These are phyloP conservation scores for Pseudophaeomoniella oleicola DNA, from an alignment of 2,329 filamentous ascomycete species.

Conservation along the genomic window DNA sequence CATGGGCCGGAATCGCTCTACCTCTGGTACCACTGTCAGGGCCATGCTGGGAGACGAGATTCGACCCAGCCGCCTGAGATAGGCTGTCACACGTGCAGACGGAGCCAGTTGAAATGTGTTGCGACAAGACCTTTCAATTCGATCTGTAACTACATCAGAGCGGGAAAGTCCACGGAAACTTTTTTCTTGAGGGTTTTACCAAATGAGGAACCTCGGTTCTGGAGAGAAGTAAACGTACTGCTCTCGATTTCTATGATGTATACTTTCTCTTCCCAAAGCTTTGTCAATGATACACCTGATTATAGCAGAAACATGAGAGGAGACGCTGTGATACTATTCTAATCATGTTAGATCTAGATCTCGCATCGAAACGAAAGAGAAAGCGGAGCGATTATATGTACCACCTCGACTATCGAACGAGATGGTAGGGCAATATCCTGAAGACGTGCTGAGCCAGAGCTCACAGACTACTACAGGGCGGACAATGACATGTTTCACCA, in stretches of 20 bases:
- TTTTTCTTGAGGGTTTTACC: constrained; percentile 9
- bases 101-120: too few species aligned
- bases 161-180: too few species aligned
- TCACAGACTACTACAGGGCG: constrained; percentile 38
- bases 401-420: constrained; percentile 9
- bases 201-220: neutral
- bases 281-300: neutral
- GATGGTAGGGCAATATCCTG: constrained; percentile 10
- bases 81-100: constrained; percentile 23
- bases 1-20: constrained; percentile 1
- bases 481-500: constrained; percentile 95
- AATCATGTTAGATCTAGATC: constrained; percentile 7
- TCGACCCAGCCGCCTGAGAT: constrained; percentile 21
- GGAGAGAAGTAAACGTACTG: neutral
- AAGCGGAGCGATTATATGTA: constrained; percentile 10
- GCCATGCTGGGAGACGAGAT: constrained; percentile 22
- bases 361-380: constrained; percentile 10
- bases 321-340: neutral
- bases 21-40: constrained; percentile 8
- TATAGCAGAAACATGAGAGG: too few species aligned
- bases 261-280: neutral
- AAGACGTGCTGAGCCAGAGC: too few species aligned
- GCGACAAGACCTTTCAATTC: too few species aligned
- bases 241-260: neutral
- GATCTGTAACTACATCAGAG: too few species aligned